These are phyloP conservation scores for Penicillium rolfsii DNA, from an alignment of 2,329 filamentous ascomycete species.

Conservation along the genomic window DNA sequence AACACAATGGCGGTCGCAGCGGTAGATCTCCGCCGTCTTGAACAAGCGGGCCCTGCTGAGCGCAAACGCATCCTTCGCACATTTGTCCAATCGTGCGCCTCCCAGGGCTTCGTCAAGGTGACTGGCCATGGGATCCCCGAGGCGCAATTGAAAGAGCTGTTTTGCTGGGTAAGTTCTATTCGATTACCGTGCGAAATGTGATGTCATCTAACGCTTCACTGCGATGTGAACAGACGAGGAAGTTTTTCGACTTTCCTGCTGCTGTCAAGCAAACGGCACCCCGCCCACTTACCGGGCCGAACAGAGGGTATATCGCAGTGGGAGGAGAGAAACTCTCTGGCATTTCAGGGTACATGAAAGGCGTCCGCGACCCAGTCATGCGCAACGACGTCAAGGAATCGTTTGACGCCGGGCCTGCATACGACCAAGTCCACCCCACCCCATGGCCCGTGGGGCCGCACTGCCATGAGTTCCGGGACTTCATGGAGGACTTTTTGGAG, in stretches of 20 bases:
- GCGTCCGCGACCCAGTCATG: background rate
- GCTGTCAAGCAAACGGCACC: background rate
- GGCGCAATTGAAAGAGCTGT: background rate
- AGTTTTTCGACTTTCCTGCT: background rate
- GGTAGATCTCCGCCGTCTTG: background rate
- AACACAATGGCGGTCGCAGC: background rate
- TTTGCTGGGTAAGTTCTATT: background rate
- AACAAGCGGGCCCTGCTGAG: background rate
- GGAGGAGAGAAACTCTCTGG: background rate
- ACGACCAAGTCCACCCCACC: background rate
- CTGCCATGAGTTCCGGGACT: background rate
- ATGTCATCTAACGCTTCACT: background rate
- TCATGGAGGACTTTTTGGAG: conserved; percentile 1
- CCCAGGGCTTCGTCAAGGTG: background rate
- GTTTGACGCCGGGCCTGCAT: background rate
- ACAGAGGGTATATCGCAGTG: background rate
- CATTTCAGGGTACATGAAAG: background rate
- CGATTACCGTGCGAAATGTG: background rate
- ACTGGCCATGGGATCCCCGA: background rate
- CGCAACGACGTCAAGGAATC: background rate
- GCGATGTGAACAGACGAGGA: background rate
- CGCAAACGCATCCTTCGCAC: background rate
- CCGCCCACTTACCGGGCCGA: background rate
- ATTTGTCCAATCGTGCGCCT: background rate
- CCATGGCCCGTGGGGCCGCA: background rate